Base-by-base conservation (phyloP, 352 stramenopile genomes). In the Globisporangium radiosum region DNA sequence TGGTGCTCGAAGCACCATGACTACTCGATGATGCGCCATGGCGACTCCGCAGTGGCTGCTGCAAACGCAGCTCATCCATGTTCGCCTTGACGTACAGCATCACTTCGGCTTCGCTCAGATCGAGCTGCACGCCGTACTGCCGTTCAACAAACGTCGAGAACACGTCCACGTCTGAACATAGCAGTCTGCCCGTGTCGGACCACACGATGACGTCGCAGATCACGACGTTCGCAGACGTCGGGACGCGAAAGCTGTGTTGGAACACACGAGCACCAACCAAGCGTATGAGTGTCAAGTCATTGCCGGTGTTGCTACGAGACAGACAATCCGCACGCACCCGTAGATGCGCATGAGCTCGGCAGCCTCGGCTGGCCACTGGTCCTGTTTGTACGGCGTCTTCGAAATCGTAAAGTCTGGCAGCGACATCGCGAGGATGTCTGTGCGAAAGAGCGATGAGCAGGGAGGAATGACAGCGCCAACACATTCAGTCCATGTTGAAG, bases 201-300 rank as follows among this genome's bases (percentile, higher is more conserved):
- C 77, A 91, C 44, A 91, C 69, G 36, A 83, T 70, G 38, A 91
- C 73, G 45, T 91, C 78, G 53, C 75, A 85, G 58, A 87, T 81
- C 33, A 80, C 67, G 4, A 74, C 43, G 42, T 76, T 72, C 3
- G 62, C 67, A 6, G 77, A 75, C 42, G 62, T 83, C 8, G 74
- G 80, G 10, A 78, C 58, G 13, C 57, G 43, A 17, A 81, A 70
- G 10, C 70, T 76, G 7, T 33, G 48, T 39, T 33, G 48, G 14
- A 37, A 7, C 15, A 40, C 33, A 15, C 14, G 14, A 47, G 7
- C 48, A 53, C 37, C 47, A 52, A 47, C 11, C 14, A 50, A 8
- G 11, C 45, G 7, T 14, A 1, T 54, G 7, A 54, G 13, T 42
- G 8, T 7, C 49, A 44, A 9, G 15, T 0, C 5, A 13, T 13